Conservation (phyloP, 2,329 filamentous ascomycete genomes). For the Mycosphaerella sp. region DNA sequence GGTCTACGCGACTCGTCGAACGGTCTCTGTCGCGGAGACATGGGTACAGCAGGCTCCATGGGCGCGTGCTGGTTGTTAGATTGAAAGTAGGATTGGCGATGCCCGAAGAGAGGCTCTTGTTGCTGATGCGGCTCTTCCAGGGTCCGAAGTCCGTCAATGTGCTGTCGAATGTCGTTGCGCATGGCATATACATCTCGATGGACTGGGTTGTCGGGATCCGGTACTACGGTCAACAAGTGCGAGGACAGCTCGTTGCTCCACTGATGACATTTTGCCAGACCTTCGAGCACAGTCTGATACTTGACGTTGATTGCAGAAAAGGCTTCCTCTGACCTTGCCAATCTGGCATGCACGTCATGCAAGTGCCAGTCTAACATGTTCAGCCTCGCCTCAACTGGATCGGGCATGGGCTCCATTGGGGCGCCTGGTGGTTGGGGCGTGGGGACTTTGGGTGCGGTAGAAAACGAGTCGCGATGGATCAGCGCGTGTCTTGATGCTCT, state of each 20-base stretch:
- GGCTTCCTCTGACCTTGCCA: constrained; percentile 77
- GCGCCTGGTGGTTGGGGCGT: constrained; percentile 71
- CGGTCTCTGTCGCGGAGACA: constrained; percentile 80
- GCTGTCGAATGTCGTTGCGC: constrained; percentile 57
- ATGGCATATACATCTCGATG: constrained; percentile 64
- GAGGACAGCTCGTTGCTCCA: constrained; percentile 81
- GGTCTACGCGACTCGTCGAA: constrained; percentile 74
- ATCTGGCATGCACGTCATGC: constrained; percentile 68
- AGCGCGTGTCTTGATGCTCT: constrained; percentile 87
- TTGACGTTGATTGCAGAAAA: constrained; percentile 72
- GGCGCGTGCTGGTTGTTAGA: constrained; percentile 19
- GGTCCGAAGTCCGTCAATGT: constrained; percentile 52
- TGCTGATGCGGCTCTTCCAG: constrained; percentile 45
- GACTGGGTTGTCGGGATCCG: constrained; percentile 66
- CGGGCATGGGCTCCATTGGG: constrained; percentile 57
- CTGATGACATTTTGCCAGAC: constrained; percentile 66
- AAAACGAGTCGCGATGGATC: constrained; percentile 86
- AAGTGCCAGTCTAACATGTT: constrained; percentile 71
- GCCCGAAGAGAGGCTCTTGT: constrained; percentile 46
- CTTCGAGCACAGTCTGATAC: constrained; percentile 75
- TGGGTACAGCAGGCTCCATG: constrained; percentile 44
- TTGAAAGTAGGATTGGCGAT: constrained; percentile 40
- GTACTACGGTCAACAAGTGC: constrained; percentile 65
- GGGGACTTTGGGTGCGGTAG: constrained; percentile 59
- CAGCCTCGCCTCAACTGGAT: constrained; percentile 70